A percentile compares a stretch with the other conserved stretches of the same genome.
phyloP scores from a whole-genome alignment of 352 stramenopile species.

The Globisporangium nagaii region DNA sequence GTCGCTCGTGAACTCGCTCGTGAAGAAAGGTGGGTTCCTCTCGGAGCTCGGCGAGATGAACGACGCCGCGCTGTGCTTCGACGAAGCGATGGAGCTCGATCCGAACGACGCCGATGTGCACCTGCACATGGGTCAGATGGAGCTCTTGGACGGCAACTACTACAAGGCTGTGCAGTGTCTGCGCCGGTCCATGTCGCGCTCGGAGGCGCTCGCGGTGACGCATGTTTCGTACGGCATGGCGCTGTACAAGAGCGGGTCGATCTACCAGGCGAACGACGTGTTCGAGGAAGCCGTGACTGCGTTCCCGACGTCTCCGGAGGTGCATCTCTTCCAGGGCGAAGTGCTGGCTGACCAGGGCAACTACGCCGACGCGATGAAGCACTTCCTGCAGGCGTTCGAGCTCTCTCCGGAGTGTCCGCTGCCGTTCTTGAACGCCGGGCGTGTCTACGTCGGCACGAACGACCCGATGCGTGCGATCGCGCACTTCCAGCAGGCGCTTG shows the following conservation, averaged over 20 bases:
- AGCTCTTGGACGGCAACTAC: slow-evolving; percentile 76
- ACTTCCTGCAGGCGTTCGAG: slow-evolving; percentile 66
- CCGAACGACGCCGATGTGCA: slow-evolving; percentile 74
- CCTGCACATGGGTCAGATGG: slow-evolving; percentile 76
- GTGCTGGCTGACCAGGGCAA: slow-evolving; percentile 78
- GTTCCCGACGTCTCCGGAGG: slow-evolving; percentile 69
- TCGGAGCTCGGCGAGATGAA: slow-evolving; percentile 65
- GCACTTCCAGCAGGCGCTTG: slow-evolving; percentile 76
- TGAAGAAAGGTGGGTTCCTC: slow-evolving; percentile 83
- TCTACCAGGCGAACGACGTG: slow-evolving; percentile 78
- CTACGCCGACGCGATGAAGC: slow-evolving; percentile 75
- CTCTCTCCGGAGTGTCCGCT: slow-evolving; percentile 72
- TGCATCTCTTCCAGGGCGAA: slow-evolving; percentile 81
- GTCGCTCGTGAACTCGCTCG: slow-evolving; percentile 51
- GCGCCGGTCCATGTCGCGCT: slow-evolving; percentile 67
- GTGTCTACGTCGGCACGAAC: slow-evolving; percentile 81
- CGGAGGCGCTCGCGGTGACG: slow-evolving; percentile 63
- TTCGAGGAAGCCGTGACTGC: slow-evolving; percentile 59
- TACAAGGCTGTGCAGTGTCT: slow-evolving; percentile 64
- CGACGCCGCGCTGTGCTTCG: slow-evolving; percentile 57
- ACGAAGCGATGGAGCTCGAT: slow-evolving; percentile 60
- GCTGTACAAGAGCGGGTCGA: slow-evolving; percentile 80
- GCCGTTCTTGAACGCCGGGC: slow-evolving; percentile 79
- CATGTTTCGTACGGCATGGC: slow-evolving; percentile 84
- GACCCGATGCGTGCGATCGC: slow-evolving; percentile 73